Conservation (phyloP, 768 basidiomycete species). For the Boletus reticulatus region DNA sequence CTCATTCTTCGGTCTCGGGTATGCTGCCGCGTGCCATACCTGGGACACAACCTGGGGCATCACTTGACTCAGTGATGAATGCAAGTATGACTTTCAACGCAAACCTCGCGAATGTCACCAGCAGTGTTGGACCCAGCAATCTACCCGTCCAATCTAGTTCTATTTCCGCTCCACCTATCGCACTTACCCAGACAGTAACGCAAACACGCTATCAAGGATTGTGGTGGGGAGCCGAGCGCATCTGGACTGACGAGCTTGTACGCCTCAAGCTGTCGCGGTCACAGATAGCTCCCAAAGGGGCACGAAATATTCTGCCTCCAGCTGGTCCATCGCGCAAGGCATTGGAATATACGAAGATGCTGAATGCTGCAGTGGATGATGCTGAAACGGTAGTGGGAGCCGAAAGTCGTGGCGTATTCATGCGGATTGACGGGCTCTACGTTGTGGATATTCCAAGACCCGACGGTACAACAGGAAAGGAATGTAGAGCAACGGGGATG, state of each 20-base stretch:
- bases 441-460: conserved; percentile 51
- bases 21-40: conserved; percentile 1
- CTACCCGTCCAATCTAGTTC: not conserved
- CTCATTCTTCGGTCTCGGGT: conserved; percentile 8
- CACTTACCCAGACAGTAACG: conserved; percentile 32
- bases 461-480: conserved; percentile 44
- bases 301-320: conserved; percentile 56
- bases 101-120: conserved; percentile 15
- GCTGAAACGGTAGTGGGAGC: conserved; percentile 21
- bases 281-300: conserved; percentile 66
- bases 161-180: conserved; percentile 16
- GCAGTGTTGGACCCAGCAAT: conserved; percentile 9
- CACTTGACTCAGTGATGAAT: conserved; percentile 46
- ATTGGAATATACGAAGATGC: conserved; percentile 26
- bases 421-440: conserved; percentile 66
- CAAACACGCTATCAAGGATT: conserved; percentile 74
- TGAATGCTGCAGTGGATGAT: conserved; percentile 2
- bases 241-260: conserved; percentile 85
- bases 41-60: conserved; percentile 13
- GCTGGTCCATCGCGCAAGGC: conserved; percentile 48
- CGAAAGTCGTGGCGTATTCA: conserved; percentile 59
- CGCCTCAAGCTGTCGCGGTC: conserved; percentile 69
- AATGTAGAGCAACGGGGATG: conserved; percentile 70
- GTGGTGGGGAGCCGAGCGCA: conserved; percentile 89
- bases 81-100: conserved; percentile 45